phyloP scores from a whole-genome alignment of 2,329 filamentous ascomycete genomes.

The Coleophoma cylindrospora region DNA sequence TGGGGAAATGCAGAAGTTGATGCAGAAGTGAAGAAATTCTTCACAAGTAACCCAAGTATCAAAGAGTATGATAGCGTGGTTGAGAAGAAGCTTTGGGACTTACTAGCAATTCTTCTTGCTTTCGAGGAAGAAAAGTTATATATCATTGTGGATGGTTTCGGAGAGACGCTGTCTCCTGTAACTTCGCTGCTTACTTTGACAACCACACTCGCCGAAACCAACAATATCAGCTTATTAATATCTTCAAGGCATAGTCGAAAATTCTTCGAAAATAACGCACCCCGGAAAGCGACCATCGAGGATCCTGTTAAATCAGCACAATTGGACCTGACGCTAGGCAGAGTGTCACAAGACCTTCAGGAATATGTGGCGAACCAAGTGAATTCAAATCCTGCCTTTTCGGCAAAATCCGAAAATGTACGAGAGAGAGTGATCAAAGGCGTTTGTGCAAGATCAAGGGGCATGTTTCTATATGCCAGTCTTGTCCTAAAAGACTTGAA shows the following conservation, averaged over 20 bases:
- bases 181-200: not conserved
- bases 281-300: no score
- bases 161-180: not conserved
- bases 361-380: constrained; percentile 1
- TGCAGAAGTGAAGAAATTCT: not conserved
- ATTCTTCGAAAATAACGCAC: not conserved
- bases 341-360: not conserved
- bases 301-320: not conserved
- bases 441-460: not conserved
- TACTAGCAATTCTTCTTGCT: not conserved
- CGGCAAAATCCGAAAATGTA: not conserved
- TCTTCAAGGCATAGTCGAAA: not conserved
- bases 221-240: not conserved
- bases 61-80: not conserved
- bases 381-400: not conserved
- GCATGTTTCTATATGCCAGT: constrained; percentile 5
- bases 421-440: not conserved
- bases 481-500: constrained; percentile 4
- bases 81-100: constrained; percentile 1
- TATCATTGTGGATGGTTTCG: constrained; percentile 4
- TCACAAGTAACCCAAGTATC: not conserved
- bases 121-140: constrained; percentile 1
- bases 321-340: not conserved
- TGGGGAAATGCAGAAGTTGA: not conserved
- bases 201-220: not conserved